Base-by-base conservation (phyloP, 257 asterid genomes). In the Jacaranda mimosifolia region DNA sequence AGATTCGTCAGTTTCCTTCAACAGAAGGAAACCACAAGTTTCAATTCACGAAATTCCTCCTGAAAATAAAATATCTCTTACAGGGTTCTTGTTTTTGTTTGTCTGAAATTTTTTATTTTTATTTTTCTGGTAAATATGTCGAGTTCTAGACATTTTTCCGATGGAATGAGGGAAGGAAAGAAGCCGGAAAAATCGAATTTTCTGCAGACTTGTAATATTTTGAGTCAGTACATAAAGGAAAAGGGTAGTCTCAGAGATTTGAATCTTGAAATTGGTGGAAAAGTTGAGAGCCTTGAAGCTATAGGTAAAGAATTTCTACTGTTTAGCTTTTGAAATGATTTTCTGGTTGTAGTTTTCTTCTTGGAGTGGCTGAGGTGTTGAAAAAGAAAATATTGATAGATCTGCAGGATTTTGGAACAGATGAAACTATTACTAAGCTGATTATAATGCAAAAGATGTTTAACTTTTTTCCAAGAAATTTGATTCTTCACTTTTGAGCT, bases 181-280 rank as follows among this genome's bases (percentile, higher is more conserved):
- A 90, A 74, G 57, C 77, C 84, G 19, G 92, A 84, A 83, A 82
- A 68, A 12, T 80, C 92, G 12, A 88, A 71, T 73, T 93, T 93
- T 40, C 85, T 77, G 0, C 88, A 80, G 10, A 91, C 97, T 26
- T 93, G 98, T 85, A 91, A 88, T 70, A 92, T 88, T n/a, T 84
- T 93, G 89, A 91, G 97, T 76, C 92, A 74, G 82, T 93, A 78
- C 66, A 86, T 93, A 26, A 93, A 91, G 79, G 87, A 87, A 45
- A 89, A 86, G 67, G 92, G 94, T 14, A 79, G 62, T 51, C 75
- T 92, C 39, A 88, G 79, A 80, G 88, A 89, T 80, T 86, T 92
- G 80, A 89, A 86, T 78, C 88, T 87, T 43, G 91, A 85, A 74
- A 85, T 88, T 17, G 78, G 82, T 53, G 91, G 87, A 10, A 85